Conservation (phyloP, 169 alveolate genomes). For the Plasmodium sp. region DNA sequence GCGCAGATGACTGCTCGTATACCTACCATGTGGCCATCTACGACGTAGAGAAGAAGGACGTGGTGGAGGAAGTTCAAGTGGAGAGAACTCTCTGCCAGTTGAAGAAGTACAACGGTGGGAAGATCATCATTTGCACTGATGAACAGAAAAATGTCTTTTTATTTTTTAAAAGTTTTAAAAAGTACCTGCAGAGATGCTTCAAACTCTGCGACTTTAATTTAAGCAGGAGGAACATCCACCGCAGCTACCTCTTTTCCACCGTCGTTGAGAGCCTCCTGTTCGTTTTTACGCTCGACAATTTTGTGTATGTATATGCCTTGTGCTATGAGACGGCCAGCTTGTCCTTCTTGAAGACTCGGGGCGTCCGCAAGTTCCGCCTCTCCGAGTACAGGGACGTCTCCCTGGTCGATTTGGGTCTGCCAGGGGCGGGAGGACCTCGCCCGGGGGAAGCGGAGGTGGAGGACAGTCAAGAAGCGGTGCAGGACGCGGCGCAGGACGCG, state of each 20-base stretch:
- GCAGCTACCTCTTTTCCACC: neutral
- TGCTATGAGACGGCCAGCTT: neutral
- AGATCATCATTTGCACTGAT: slow-evolving; percentile 37
- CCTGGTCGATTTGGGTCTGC: neutral
- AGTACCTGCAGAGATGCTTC: neutral
- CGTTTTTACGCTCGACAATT: slow-evolving; percentile 20
- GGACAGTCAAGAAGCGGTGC: neutral
- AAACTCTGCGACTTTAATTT: slow-evolving; percentile 7
- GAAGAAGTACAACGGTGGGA: neutral
- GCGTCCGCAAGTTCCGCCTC: neutral
- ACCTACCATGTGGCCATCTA: slow-evolving; percentile 30
- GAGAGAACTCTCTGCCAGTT: slow-evolving; percentile 6
- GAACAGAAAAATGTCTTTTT: slow-evolving; percentile 39
- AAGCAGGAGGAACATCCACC: neutral
- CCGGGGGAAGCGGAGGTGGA: neutral
- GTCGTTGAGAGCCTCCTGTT: slow-evolving; percentile 16
- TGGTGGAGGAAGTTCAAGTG: slow-evolving; percentile 38
- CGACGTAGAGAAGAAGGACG: slow-evolving; percentile 20
- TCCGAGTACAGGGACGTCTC: neutral
- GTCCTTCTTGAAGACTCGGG: neutral
- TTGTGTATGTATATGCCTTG: neutral
- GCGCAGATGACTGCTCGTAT: neutral
- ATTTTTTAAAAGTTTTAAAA: slow-evolving; percentile 15
- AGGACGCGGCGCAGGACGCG: neutral
- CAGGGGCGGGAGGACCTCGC: neutral